phyloP scores from a whole-genome alignment of 2,329 filamentous ascomycete species.

The Zymoseptoria passerinii region DNA sequence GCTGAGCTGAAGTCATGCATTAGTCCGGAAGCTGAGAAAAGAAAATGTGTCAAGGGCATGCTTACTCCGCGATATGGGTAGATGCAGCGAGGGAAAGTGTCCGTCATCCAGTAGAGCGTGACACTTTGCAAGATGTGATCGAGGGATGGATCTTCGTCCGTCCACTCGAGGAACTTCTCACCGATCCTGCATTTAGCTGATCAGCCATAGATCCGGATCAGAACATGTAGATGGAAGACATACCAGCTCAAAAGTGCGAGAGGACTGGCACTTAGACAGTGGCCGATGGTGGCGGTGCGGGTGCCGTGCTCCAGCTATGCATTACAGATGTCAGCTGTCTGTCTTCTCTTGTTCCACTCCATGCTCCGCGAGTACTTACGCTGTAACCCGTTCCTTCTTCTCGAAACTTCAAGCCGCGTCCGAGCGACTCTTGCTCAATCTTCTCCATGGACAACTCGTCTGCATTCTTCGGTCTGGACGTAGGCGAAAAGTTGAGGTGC shows the following conservation, averaged over 20 bases:
- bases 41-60: neutral
- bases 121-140: slow-evolving; percentile 40
- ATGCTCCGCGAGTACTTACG: neutral
- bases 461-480: slow-evolving; percentile 19
- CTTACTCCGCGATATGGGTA: slow-evolving; percentile 41
- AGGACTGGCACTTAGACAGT: slow-evolving; percentile 46
- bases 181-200: slow-evolving; percentile 33
- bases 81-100: slow-evolving; percentile 40
- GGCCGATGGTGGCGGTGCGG: slow-evolving; percentile 48
- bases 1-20: neutral
- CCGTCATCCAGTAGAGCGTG: slow-evolving; percentile 49
- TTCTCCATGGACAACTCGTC: slow-evolving; percentile 18
- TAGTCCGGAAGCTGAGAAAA: neutral
- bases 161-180: slow-evolving; percentile 49
- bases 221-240: neutral
- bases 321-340: neutral
- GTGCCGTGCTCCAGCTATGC: slow-evolving; percentile 44
- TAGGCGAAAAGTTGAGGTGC: slow-evolving; percentile 20
- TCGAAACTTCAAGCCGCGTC: slow-evolving; percentile 34
- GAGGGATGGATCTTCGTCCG: slow-evolving; percentile 36
- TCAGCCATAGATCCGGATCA: neutral
- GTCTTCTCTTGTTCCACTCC: too few relatives aligned
- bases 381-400: slow-evolving; percentile 41
- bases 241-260: slow-evolving; percentile 48
- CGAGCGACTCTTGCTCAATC: slow-evolving; percentile 33